Evolutionary conservation across 257 asterid genomes (phyloP).

Genomic region (Linaria vulgaris): DNA sequence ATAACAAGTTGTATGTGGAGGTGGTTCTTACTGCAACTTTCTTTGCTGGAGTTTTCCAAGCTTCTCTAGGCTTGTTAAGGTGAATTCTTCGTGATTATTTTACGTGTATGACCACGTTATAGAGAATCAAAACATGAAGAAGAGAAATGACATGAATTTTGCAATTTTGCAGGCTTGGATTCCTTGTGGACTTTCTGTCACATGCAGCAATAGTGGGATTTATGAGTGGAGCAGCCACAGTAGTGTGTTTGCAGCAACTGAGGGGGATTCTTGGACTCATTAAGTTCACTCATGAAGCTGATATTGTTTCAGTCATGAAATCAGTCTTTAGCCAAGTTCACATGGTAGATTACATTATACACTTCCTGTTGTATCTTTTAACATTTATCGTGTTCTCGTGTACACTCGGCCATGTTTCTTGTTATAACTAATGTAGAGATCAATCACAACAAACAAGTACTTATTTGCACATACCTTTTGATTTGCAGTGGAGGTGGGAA

Average conservation of each 20-base stretch:
- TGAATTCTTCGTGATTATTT: constrained; percentile 6
- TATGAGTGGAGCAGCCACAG: constrained; percentile 98
- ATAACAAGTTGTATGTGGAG: constrained; percentile 65
- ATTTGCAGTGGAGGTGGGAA: constrained; percentile 99
- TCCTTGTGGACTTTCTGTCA: constrained; percentile 87
- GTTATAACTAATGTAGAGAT: too few species aligned
- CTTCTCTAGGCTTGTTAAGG: constrained; percentile 77
- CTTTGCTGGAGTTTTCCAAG: constrained; percentile 74
- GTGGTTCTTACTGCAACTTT: constrained; percentile 84
- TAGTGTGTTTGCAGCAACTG: constrained; percentile 78
- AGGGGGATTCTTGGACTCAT: constrained; percentile 75
- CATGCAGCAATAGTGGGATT: constrained; percentile 96
- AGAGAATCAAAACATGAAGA: too few species aligned
- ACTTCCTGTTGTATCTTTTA: too few species aligned
- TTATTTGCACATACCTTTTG: too few species aligned
- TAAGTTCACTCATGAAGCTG: constrained; percentile 79
- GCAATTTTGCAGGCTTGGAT: constrained; percentile 71
- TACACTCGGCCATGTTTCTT: not conserved
- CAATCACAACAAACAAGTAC: too few species aligned
- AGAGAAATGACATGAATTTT: too few species aligned
- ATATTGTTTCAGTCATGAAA: constrained; percentile 68
- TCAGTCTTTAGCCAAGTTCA: constrained; percentile 80
- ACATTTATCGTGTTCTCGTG: constrained; percentile 15
- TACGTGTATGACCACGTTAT: too few species aligned
- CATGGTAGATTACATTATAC: constrained; percentile 47